These are phyloP conservation scores for Phoenix dactylifera DNA, from an alignment of 176 grass and related monocot species.

Conservation along the genomic window DNA sequence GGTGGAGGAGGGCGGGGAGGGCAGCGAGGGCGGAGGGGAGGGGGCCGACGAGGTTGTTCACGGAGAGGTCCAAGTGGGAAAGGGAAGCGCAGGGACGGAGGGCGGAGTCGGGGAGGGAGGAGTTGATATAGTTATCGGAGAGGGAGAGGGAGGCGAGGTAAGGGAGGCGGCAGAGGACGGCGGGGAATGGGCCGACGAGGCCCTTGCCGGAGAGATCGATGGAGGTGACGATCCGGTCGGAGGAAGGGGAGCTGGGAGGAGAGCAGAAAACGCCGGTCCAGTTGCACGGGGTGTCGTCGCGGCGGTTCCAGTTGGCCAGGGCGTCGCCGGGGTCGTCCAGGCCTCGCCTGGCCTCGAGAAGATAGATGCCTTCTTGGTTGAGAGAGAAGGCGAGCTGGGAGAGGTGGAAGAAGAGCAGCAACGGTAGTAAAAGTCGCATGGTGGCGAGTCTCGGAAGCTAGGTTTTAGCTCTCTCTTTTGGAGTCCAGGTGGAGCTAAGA, in stretches of 20 bases:
- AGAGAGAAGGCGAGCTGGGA: not conserved
- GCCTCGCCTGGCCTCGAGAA: slow-evolving; percentile 31
- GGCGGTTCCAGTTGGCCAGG: slow-evolving; percentile 38
- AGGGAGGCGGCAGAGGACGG: slow-evolving; percentile 29
- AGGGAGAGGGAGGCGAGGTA: slow-evolving; percentile 24
- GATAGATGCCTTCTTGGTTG: slow-evolving; percentile 30
- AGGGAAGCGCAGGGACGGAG: slow-evolving; percentile 31
- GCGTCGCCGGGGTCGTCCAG: slow-evolving; percentile 33
- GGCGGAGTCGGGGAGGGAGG: slow-evolving; percentile 6
- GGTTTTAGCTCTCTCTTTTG: no score
- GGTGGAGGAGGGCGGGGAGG: slow-evolving; percentile 33
- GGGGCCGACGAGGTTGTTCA: slow-evolving; percentile 35
- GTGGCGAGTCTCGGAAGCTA: no score
- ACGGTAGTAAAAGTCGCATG: no score
- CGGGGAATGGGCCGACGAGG: slow-evolving; percentile 47
- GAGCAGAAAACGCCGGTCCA: slow-evolving; percentile 61
- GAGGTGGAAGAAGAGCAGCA: slow-evolving; percentile 16
- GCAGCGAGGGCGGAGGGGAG: slow-evolving; percentile 39
- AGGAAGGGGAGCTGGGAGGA: not conserved
- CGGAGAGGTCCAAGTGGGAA: slow-evolving; percentile 45
- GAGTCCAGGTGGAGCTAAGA: no score
- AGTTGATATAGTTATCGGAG: slow-evolving; percentile 16
- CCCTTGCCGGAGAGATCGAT: slow-evolving; percentile 26
- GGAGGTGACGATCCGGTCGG: slow-evolving; percentile 5
- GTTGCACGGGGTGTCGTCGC: slow-evolving; percentile 31